A percentile compares a stretch with the other conserved stretches of the same genome.
phyloP scores from a whole-genome alignment of 352 stramenopile species.

The Aphanomyces stellatus region DNA sequence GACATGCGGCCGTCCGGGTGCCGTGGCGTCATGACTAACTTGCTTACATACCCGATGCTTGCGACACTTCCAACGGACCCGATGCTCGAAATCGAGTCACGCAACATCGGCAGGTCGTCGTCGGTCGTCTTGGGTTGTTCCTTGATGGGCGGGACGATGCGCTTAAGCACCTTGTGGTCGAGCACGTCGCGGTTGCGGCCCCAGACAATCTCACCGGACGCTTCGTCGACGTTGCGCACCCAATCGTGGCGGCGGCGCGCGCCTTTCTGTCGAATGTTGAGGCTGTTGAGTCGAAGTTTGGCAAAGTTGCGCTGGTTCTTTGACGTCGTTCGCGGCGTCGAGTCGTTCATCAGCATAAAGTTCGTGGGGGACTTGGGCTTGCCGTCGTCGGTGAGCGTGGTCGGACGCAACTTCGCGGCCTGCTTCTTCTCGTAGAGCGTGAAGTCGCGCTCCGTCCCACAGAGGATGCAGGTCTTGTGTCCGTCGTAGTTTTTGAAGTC shows the following conservation, averaged over 20 bases:
- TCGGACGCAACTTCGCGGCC: background rate
- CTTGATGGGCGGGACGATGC: constrained; percentile 39
- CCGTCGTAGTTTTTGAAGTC: constrained; percentile 88
- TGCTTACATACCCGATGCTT: constrained; percentile 46
- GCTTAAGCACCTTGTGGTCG: constrained; percentile 61
- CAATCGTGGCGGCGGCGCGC: constrained; percentile 79
- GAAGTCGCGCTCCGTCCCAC: constrained; percentile 59
- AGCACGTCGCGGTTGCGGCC: constrained; percentile 68
- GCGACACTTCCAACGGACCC: constrained; percentile 10
- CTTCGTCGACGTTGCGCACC: constrained; percentile 62
- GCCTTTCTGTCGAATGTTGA: constrained; percentile 74
- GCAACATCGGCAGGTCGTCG: constrained; percentile 22
- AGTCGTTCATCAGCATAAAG: constrained; percentile 22
- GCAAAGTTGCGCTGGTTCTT: constrained; percentile 55
- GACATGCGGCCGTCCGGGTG: constrained; percentile 64
- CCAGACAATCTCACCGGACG: constrained; percentile 66
- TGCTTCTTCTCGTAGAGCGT: background rate
- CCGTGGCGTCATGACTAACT: constrained; percentile 62
- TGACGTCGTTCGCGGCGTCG: constrained; percentile 28
- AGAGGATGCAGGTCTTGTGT: constrained; percentile 83
- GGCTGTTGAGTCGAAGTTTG: constrained; percentile 67
- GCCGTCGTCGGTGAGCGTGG: background rate
- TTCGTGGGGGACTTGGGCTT: constrained; percentile 35
- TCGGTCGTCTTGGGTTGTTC: background rate
- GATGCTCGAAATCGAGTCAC: constrained; percentile 32